These are phyloP conservation scores for Corymbia calophylla DNA, from an alignment of 441 rosid genomes.

Conservation along the genomic window DNA sequence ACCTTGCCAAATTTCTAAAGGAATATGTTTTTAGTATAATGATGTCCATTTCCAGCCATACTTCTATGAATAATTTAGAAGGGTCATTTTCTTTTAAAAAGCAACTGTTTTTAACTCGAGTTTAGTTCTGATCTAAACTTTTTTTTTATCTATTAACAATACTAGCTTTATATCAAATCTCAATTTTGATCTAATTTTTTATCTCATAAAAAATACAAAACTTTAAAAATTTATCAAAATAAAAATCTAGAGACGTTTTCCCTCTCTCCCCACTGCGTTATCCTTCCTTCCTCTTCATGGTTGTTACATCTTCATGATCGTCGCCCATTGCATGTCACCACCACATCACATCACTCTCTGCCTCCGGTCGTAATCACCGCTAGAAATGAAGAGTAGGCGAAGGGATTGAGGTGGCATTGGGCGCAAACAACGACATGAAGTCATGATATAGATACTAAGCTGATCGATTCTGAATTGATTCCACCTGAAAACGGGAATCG, in stretches of 20 bases:
- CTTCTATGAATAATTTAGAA: neutral
- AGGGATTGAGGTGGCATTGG: neutral
- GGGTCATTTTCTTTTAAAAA: neutral
- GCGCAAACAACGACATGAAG: neutral
- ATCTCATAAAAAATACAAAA: neutral
- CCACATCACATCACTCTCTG: neutral
- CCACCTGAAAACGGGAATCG: neutral
- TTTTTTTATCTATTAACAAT: neutral
- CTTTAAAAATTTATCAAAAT: neutral
- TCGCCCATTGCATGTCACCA: neutral
- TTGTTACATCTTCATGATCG: neutral
- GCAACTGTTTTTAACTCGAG: neutral
- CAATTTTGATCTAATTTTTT: neutral
- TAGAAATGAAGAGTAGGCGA: neutral
- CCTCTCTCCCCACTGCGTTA: neutral
- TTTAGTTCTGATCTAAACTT: neutral
- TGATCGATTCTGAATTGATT: neutral
- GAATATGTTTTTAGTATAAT: neutral
- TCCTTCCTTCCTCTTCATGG: neutral
- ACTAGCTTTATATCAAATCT: neutral
- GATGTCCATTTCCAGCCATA: neutral
- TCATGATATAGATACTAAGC: neutral
- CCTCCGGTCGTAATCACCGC: neutral
- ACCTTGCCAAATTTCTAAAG: neutral
- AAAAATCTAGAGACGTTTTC: neutral